phyloP scores from a whole-genome alignment of 495 filamentous ascomycete genomes.

The Lophium mytilinum region DNA sequence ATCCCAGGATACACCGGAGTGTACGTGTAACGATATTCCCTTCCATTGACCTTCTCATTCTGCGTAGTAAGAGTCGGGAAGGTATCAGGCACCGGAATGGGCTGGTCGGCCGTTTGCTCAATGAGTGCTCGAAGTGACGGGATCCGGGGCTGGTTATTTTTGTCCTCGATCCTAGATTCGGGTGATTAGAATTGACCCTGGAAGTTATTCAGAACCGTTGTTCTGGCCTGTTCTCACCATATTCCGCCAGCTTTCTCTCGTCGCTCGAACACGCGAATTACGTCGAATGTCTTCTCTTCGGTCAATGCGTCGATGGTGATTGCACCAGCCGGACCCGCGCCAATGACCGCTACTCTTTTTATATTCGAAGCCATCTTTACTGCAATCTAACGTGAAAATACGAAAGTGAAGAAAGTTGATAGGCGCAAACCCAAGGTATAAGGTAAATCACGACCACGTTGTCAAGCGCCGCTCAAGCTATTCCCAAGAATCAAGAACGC shows the following conservation, averaged over 20 bases:
- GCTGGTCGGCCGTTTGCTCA: not conserved
- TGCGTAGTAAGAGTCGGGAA: not conserved
- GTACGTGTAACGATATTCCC: not conserved
- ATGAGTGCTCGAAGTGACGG: not conserved
- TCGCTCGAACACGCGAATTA: slow-evolving; percentile 52
- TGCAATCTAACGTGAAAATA: too few relatives aligned
- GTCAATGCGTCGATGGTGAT: slow-evolving; percentile 51
- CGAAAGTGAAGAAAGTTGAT: too few relatives aligned
- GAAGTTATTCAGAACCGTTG: not conserved
- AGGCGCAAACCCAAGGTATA: too few relatives aligned
- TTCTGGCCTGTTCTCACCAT: slow-evolving; percentile 37
- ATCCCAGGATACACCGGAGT: not conserved
- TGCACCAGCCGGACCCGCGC: slow-evolving; percentile 50
- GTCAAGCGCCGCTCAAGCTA: too few relatives aligned
- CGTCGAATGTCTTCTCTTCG: slow-evolving; percentile 48
- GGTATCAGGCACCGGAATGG: not conserved
- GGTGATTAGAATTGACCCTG: not conserved
- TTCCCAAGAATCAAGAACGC: too few relatives aligned
- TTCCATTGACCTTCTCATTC: not conserved
- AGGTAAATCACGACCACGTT: too few relatives aligned
- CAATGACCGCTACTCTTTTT: slow-evolving; percentile 51
- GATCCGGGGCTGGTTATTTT: slow-evolving; percentile 25
- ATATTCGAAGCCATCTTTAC: too few relatives aligned
- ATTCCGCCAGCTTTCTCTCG: slow-evolving; percentile 50
- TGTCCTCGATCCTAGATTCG: slow-evolving; percentile 40